Conservation (phyloP, 495 filamentous ascomycete genomes). For the Aspergillus diversus region DNA sequence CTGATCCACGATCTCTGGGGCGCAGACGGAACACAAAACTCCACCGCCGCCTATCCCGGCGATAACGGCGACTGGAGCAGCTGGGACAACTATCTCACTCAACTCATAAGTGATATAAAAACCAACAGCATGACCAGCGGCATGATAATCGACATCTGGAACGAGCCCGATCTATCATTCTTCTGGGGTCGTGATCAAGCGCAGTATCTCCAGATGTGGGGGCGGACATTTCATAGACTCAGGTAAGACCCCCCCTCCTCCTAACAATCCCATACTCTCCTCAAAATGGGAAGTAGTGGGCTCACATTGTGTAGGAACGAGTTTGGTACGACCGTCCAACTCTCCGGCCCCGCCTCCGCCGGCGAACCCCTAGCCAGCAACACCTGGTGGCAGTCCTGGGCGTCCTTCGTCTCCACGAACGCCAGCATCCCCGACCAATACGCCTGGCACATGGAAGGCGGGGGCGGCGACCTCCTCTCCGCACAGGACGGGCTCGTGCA, state of each 20-base stretch:
- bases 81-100: conserved; percentile 3
- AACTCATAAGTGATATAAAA: neutral
- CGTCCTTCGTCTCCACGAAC: neutral
- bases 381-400: conserved; percentile 1
- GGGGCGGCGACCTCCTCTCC: neutral
- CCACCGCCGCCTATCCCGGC: neutral
- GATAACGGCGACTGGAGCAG: neutral
- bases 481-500: neutral
- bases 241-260: neutral
- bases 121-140: neutral
- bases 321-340: neutral
- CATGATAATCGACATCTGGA: neutral
- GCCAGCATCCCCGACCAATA: neutral
- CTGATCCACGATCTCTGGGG: conserved; percentile 2
- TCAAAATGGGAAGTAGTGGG: too few relatives aligned
- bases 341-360: neutral
- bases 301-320: neutral
- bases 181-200: neutral
- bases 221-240: neutral
- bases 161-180: neutral
- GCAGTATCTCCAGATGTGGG: conserved; percentile 3
- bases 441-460: conserved; percentile 3
- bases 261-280: too few relatives aligned
- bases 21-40: neutral
- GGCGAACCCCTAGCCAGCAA: neutral